Conservation (phyloP, 2,329 filamentous ascomycete genomes). For the Aspergillus amoenus region DNA sequence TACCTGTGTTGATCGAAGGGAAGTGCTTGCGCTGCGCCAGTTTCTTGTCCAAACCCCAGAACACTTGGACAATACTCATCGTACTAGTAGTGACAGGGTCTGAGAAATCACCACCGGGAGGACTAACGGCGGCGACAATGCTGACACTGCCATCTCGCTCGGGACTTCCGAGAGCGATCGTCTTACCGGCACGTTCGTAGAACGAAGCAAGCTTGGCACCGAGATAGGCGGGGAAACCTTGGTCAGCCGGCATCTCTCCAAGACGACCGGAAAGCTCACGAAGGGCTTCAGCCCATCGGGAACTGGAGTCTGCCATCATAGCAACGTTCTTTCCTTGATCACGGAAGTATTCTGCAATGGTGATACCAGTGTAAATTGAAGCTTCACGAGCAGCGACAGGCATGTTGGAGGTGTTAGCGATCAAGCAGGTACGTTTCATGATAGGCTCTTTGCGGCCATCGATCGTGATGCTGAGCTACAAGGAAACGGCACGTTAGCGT, state of each 20-base stretch:
- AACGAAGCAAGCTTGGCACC: conserved; percentile 96
- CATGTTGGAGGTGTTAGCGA: conserved; percentile 99
- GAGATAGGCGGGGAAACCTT: conserved; percentile 98
- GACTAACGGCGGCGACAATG: conserved; percentile 95
- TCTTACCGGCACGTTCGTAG: conserved; percentile 95
- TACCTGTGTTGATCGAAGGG: conserved; percentile 92
- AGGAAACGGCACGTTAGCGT: conserved; percentile 14
- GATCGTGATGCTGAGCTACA: conserved; percentile 80
- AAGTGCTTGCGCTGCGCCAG: conserved; percentile 98
- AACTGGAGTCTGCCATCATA: conserved; percentile 99
- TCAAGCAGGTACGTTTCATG: conserved; percentile 99
- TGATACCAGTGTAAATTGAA: conserved; percentile 97
- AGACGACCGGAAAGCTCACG: conserved; percentile 98
- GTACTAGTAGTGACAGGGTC: conserved; percentile 95
- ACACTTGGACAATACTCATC: conserved; percentile 96
- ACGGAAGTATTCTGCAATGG: conserved; percentile 92
- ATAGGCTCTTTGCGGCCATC: conserved; percentile 95
- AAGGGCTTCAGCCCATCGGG: conserved; percentile 96
- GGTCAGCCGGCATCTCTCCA: conserved; percentile 99
- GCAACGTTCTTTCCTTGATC: conserved; percentile 96
- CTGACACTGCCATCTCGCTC: conserved; percentile 89
- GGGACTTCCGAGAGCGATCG: conserved; percentile 81
- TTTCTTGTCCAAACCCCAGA: conserved; percentile 99
- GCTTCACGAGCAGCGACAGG: conserved; percentile 97
- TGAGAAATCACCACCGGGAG: conserved; percentile 97